These are phyloP conservation scores for Selenicereus undatus DNA, from an alignment of 148 eudicot species.

Conservation along the genomic window DNA sequence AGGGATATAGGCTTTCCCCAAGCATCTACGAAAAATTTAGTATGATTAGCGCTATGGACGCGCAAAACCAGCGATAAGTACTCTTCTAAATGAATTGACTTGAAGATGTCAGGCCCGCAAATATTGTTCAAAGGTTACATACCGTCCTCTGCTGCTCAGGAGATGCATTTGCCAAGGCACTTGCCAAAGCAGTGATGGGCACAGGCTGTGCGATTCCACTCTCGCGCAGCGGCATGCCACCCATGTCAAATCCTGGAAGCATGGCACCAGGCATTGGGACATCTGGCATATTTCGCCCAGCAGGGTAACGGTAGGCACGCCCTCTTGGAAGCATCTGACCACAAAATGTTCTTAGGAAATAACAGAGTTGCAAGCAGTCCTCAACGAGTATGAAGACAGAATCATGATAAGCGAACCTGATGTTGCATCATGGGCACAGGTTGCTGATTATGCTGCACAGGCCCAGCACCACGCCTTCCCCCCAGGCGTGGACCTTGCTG, in stretches of 20 bases:
- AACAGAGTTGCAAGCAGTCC: background rate
- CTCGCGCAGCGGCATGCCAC: conserved; percentile 68
- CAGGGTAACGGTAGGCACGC: conserved; percentile 73
- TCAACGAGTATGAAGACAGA: background rate
- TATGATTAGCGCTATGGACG: no score
- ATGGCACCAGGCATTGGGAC: conserved; percentile 55
- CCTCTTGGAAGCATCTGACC: conserved; percentile 83
- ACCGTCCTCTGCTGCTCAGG: conserved; percentile 93
- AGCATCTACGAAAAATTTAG: conserved; percentile 48
- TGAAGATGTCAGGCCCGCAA: background rate
- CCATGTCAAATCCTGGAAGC: conserved; percentile 72
- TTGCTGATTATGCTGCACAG: conserved; percentile 71
- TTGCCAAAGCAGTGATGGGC: conserved; percentile 74
- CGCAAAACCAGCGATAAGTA: background rate
- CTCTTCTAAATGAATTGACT: no score
- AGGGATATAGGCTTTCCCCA: conserved; percentile 78
- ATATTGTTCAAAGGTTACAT: conserved; percentile 2
- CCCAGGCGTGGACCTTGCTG: conserved; percentile 88
- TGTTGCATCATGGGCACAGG: conserved; percentile 84
- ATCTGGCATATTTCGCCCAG: conserved; percentile 67
- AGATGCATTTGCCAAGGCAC: conserved; percentile 76
- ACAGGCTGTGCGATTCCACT: conserved; percentile 57
- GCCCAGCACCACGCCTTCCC: conserved; percentile 76
- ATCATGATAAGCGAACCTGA: conserved; percentile 37
- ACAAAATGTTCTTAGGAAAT: background rate